phyloP scores from a whole-genome alignment of 768 basidiomycete genomes.

The Tulasnella sp. region DNA sequence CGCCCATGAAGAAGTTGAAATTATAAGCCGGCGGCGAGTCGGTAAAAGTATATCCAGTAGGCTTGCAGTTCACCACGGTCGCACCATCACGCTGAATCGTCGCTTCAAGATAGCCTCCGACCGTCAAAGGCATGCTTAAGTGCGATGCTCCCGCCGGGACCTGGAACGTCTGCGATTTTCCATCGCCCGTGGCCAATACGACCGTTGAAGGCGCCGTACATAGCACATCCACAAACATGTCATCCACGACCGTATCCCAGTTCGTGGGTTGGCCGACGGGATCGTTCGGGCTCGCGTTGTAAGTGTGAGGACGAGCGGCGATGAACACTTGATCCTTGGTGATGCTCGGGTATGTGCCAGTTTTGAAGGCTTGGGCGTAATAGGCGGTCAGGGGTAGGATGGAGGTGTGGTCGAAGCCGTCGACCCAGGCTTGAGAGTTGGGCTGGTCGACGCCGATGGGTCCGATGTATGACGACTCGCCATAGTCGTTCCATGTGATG shows the following conservation, averaged over 20 bases:
- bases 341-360: constrained; percentile 22
- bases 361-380: constrained; percentile 24
- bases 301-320: constrained; percentile 22
- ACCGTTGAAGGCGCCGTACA: constrained; percentile 16
- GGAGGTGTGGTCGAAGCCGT: constrained; percentile 20
- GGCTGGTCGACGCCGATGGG: constrained; percentile 24
- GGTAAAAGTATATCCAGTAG: constrained; percentile 18
- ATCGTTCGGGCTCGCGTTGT: constrained; percentile 18
- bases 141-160: constrained; percentile 14
- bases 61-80: constrained; percentile 18
- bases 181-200: constrained; percentile 18
- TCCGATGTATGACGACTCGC: constrained; percentile 31
- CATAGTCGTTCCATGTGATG: constrained; percentile 31
- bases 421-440: constrained; percentile 21
- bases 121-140: constrained; percentile 2
- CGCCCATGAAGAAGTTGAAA: constrained; percentile 16
- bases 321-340: constrained; percentile 22
- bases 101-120: constrained; percentile 14
- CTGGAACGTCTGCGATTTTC: constrained; percentile 20
- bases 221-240: constrained; percentile 23
- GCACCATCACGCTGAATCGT: constrained; percentile 19
- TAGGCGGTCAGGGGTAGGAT: constrained; percentile 17
- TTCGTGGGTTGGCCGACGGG: constrained; percentile 16
- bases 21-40: constrained; percentile 19
- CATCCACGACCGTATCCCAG: constrained; percentile 17